Evolutionary conservation across 768 basidiomycete genomes (phyloP).

Genomic region (Obba rivulosa): DNA sequence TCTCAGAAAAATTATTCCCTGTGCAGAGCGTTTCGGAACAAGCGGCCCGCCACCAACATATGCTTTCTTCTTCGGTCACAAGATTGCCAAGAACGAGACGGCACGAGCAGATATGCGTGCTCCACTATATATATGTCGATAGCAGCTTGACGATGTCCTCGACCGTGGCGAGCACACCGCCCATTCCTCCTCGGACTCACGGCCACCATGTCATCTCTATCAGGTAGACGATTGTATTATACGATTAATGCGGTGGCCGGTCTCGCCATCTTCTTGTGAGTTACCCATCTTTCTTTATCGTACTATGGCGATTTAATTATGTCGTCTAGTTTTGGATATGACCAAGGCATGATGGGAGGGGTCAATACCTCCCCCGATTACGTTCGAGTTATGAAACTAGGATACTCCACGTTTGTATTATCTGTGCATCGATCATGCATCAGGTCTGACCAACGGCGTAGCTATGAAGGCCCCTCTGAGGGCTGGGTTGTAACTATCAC

Average conservation of each 20-base stretch:
- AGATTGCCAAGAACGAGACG: too few relatives aligned
- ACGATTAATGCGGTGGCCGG: constrained; percentile 27
- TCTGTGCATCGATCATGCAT: background rate
- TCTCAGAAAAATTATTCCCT: too few relatives aligned
- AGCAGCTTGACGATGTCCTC: too few relatives aligned
- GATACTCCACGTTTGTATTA: constrained; percentile 27
- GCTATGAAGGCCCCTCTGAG: constrained; percentile 34
- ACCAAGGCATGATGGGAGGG: constrained; percentile 42
- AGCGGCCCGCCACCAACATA: too few relatives aligned
- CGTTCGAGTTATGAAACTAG: constrained; percentile 35
- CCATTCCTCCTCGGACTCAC: background rate
- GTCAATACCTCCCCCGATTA: constrained; percentile 43
- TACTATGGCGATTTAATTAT: background rate
- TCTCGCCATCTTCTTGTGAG: constrained; percentile 29
- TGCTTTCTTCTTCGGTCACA: too few relatives aligned
- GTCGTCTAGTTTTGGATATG: constrained; percentile 38
- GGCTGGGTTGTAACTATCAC: constrained; percentile 40
- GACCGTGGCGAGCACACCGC: too few relatives aligned
- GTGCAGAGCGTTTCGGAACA: too few relatives aligned
- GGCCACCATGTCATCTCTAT: background rate
- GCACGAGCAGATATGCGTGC: too few relatives aligned
- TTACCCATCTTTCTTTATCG: background rate
- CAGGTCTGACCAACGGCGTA: constrained; percentile 1
- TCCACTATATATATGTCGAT: too few relatives aligned
- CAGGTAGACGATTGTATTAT: constrained; percentile 23